Percentiles rank a stretch among this genome's conserved stretches.
phyloP scores from a whole-genome alignment of 83 land plant species.

The Isoetes engelmannii region DNA sequence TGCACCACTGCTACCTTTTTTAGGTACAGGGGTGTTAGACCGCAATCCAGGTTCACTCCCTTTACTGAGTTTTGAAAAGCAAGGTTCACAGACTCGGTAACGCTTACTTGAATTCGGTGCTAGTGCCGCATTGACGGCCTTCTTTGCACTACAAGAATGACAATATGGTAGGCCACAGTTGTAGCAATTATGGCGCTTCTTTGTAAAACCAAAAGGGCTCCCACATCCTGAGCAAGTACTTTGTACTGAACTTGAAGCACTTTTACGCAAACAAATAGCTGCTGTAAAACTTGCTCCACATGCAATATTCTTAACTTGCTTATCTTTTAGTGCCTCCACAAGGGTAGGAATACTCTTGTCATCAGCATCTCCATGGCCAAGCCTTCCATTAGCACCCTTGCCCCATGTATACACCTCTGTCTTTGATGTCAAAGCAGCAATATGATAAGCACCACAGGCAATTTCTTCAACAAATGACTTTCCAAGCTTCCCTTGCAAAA shows the following conservation, averaged over 20 bases:
- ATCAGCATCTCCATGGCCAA: constrained; percentile 53
- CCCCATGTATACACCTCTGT: constrained; percentile 81
- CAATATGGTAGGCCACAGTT: constrained; percentile 77
- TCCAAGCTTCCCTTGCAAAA: constrained; percentile 41
- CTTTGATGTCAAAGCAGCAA: constrained; percentile 56
- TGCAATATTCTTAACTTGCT: constrained; percentile 35
- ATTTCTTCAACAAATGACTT: constrained; percentile 54
- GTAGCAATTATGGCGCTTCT: constrained; percentile 77
- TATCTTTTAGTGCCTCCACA: constrained; percentile 50
- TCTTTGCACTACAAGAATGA: constrained; percentile 68
- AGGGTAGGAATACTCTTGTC: constrained; percentile 45
- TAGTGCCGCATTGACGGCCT: constrained; percentile 58
- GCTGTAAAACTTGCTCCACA: constrained; percentile 75
- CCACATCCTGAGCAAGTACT: constrained; percentile 64
- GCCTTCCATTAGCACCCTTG: constrained; percentile 47
- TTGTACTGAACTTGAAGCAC: constrained; percentile 70
- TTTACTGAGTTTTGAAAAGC: constrained; percentile 43
- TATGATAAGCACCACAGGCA: constrained; percentile 60
- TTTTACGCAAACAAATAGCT: constrained; percentile 65
- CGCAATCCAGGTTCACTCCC: constrained; percentile 28
- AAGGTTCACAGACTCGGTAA: constrained; percentile 76
- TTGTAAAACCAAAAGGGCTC: constrained; percentile 74
- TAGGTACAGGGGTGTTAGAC: constrained; percentile 13
- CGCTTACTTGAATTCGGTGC: constrained; percentile 69
- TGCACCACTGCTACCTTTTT: constrained; percentile 31